Conservation (phyloP, 1,284 basidiomycete genomes). For the Rhodotorula sp. region DNA sequence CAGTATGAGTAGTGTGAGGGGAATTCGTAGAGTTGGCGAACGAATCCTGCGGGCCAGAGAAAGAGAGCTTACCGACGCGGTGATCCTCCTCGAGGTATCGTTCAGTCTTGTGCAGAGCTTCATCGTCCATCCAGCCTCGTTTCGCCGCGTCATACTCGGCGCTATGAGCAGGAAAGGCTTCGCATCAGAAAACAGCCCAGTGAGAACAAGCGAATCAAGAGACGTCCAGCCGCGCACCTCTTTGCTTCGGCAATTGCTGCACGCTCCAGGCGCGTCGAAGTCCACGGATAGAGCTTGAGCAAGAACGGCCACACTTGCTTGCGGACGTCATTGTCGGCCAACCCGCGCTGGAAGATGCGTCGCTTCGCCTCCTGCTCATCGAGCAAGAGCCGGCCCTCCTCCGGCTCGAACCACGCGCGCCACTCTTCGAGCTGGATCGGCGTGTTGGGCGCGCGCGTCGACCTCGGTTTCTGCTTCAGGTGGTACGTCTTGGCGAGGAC, state of each 20-base stretch:
- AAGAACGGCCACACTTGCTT: conserved; percentile 86
- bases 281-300: conserved; percentile 79
- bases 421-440: conserved; percentile 71
- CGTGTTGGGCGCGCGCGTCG: conserved; percentile 49
- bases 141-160: conserved; percentile 68
- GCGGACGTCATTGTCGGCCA: conserved; percentile 59
- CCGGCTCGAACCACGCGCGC: conserved; percentile 65
- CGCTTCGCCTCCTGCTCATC: conserved; percentile 66
- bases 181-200: neutral
- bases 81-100: conserved; percentile 47
- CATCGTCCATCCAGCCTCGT: conserved; percentile 73
- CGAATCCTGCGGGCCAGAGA: neutral
- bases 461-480: conserved; percentile 34
- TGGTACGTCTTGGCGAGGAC: conserved; percentile 56
- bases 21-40: too few species aligned
- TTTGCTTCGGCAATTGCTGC: conserved; percentile 61
- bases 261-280: conserved; percentile 50
- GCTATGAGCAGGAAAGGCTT: conserved; percentile 51
- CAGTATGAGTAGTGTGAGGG: neutral
- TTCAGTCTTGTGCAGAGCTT: conserved; percentile 57
- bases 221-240: conserved; percentile 54
- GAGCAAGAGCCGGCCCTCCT: conserved; percentile 66
- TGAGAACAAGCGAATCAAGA: neutral
- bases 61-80: conserved; percentile 40
- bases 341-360: conserved; percentile 73